Evolutionary conservation across 768 basidiomycete species (phyloP).

Genomic region (Tephrocybe sp.): DNA sequence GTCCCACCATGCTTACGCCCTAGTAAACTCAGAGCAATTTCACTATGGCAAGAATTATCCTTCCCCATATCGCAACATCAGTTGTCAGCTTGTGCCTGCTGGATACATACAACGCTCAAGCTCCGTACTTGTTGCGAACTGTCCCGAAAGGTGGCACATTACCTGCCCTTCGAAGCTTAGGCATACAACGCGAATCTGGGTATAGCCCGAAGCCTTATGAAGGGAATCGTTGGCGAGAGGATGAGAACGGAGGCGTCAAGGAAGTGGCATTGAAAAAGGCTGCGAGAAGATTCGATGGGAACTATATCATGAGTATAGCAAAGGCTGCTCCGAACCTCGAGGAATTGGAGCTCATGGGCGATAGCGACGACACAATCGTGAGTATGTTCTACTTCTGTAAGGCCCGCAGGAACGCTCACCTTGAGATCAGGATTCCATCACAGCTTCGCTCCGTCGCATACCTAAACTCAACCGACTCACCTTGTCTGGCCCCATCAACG

Average conservation of each 20-base stretch:
- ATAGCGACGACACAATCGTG: conserved; percentile 10
- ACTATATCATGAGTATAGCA: conserved; percentile 4
- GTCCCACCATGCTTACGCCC: background rate
- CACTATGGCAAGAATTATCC: background rate
- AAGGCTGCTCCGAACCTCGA: conserved; percentile 10
- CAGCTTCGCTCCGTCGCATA: conserved; percentile 3
- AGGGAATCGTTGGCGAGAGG: conserved; percentile 8
- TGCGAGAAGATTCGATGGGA: conserved; percentile 7
- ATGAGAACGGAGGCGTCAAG: background rate
- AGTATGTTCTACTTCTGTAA: background rate
- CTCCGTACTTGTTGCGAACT: conserved; percentile 3
- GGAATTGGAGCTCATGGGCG: conserved; percentile 11
- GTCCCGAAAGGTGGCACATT: conserved; percentile 2
- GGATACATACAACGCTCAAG: conserved; percentile 10
- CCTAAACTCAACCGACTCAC: background rate
- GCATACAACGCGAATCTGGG: conserved; percentile 4
- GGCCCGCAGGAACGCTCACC: background rate
- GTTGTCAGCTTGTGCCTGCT: conserved; percentile 5
- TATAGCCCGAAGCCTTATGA: conserved; percentile 2
- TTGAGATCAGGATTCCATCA: background rate
- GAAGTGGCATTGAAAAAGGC: background rate
- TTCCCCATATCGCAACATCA: conserved; percentile 3
- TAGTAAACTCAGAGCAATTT: conserved; percentile 1
- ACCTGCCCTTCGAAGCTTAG: conserved; percentile 8
- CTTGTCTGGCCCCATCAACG: background rate